Evolutionary conservation across 305 asterid genomes (phyloP).

Genomic region (Rubia tinctorum): DNA sequence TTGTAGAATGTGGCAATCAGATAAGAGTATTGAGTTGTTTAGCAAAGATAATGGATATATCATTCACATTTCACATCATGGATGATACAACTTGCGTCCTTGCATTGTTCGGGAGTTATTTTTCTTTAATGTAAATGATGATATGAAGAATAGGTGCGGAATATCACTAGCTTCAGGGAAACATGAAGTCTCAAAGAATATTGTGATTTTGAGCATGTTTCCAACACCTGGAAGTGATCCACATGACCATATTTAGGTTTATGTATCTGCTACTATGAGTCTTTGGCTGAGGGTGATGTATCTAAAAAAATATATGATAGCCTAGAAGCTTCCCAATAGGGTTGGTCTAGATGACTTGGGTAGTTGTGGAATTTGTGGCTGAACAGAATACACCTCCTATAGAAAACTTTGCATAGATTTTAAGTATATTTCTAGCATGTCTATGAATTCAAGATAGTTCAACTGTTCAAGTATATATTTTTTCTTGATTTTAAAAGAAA

Average conservation of each 20-base stretch:
- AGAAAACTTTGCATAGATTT: neutral
- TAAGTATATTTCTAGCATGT: neutral
- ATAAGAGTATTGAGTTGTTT: neutral
- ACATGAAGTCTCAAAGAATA: neutral
- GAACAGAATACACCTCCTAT: neutral
- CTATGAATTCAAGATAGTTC: neutral
- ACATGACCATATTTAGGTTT: neutral
- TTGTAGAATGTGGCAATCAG: neutral
- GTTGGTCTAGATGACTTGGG: neutral
- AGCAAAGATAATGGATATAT: neutral
- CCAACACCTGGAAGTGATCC: neutral
- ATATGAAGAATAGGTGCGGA: neutral
- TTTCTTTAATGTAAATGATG: neutral
- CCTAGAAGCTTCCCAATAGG: neutral
- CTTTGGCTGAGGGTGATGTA: neutral
- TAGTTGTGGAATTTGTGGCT: neutral
- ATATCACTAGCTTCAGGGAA: neutral
- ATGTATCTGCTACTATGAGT: neutral
- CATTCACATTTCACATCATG: neutral
- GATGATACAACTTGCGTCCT: neutral
- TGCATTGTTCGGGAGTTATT: neutral
- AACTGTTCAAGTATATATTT: neutral
- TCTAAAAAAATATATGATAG: neutral
- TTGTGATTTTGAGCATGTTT: slow-evolving; percentile 2
- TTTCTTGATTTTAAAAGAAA: slow-evolving; percentile 1